Evolutionary conservation across 2,329 filamentous ascomycete species (phyloP).

Genomic region (Sporothrix phasma): DNA sequence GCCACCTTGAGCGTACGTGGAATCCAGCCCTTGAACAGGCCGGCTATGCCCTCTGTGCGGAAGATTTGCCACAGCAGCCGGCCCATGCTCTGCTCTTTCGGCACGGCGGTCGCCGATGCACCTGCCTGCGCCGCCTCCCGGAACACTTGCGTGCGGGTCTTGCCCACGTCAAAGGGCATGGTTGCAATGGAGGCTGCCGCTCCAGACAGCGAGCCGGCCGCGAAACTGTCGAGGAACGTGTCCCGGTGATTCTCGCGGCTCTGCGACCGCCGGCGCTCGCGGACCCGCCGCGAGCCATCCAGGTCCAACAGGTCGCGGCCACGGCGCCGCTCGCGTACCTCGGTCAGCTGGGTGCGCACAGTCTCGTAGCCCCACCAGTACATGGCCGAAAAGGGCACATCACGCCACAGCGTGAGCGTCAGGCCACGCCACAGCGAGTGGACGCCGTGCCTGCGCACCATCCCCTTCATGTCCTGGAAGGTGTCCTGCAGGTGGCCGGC

Average conservation of each 20-base stretch:
- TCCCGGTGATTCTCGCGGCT: constrained; percentile 60
- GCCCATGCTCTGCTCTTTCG: constrained; percentile 70
- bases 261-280: constrained; percentile 45
- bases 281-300: constrained; percentile 30
- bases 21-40: constrained; percentile 85
- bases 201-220: constrained; percentile 74
- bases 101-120: constrained; percentile 33
- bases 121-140: constrained; percentile 39
- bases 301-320: constrained; percentile 29
- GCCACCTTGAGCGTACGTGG: constrained; percentile 89
- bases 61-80: constrained; percentile 87
- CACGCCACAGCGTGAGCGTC: constrained; percentile 85
- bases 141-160: constrained; percentile 84
- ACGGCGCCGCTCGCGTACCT: constrained; percentile 48
- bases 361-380: constrained; percentile 98
- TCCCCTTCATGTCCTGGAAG: constrained; percentile 61
- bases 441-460: constrained; percentile 71
- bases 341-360: constrained; percentile 60
- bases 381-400: constrained; percentile 91
- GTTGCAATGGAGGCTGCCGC: constrained; percentile 80
- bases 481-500: constrained; percentile 71
- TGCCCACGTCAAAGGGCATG: constrained; percentile 94
- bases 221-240: constrained; percentile 81
- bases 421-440: constrained; percentile 81
- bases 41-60: constrained; percentile 66